Conservation (phyloP, 805 yeast genomes). For the Pichia scutulata region DNA sequence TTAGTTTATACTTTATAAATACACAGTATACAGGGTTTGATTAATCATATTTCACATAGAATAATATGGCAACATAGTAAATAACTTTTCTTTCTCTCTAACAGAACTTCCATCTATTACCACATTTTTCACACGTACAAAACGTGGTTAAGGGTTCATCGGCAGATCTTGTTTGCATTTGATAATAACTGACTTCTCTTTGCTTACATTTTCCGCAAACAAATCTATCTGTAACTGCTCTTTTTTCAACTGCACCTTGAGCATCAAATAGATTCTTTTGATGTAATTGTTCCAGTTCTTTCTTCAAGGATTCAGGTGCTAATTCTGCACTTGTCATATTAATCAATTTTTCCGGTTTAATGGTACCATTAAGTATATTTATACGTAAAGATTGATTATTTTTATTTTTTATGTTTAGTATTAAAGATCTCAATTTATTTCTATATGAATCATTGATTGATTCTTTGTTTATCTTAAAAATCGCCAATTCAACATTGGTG, state of each 20-base stretch:
- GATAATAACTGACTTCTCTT: slow-evolving; percentile 93
- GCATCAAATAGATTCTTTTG: slow-evolving; percentile 91
- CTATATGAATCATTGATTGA: slow-evolving; percentile 57
- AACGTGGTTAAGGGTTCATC: slow-evolving; percentile 98
- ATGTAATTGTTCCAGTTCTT: slow-evolving; percentile 77
- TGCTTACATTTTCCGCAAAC: slow-evolving; percentile 97
- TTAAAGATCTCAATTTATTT: slow-evolving; percentile 77
- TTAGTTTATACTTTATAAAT: background rate
- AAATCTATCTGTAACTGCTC: slow-evolving; percentile 94
- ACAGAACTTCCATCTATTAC: slow-evolving; percentile 96
- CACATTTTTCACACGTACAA: slow-evolving; percentile 96
- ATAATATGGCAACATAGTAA: too few relatives aligned
- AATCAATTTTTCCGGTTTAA: slow-evolving; percentile 58
- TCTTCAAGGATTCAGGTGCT: slow-evolving; percentile 87
- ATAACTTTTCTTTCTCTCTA: slow-evolving; percentile 22
- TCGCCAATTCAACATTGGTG: slow-evolving; percentile 65
- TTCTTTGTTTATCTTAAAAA: slow-evolving; percentile 52
- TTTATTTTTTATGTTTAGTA: slow-evolving; percentile 81
- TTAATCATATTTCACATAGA: background rate
- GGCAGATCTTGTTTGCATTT: slow-evolving; percentile 96
- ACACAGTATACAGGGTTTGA: background rate
- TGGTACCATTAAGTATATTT: slow-evolving; percentile 58
- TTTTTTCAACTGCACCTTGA: slow-evolving; percentile 92
- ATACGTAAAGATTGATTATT: slow-evolving; percentile 79
- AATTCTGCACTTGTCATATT: slow-evolving; percentile 87